phyloP scores from a whole-genome alignment of 345 rosid genomes.

The Eucalyptus marginata region DNA sequence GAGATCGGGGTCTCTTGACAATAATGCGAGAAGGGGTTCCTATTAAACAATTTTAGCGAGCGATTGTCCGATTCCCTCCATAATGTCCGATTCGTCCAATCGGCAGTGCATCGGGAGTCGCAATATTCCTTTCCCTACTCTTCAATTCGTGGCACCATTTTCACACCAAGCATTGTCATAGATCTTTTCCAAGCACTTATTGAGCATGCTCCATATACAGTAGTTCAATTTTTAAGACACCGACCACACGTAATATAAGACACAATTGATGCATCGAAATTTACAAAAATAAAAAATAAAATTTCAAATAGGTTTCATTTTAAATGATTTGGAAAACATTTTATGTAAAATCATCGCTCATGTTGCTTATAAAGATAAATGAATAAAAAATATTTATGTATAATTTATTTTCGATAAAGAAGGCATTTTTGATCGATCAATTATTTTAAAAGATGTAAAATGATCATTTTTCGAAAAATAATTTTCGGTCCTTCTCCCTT shows the following conservation, averaged over 20 bases:
- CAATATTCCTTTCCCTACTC: background rate
- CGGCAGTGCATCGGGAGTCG: background rate
- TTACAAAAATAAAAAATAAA: background rate
- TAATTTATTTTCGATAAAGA: no score
- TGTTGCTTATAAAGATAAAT: no score
- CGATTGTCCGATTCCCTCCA: background rate
- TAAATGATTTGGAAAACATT: no score
- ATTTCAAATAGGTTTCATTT: no score
- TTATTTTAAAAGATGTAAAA: no score
- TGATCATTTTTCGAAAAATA: no score
- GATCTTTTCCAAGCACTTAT: background rate
- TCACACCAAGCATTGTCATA: background rate
- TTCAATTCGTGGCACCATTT: background rate
- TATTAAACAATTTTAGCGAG: background rate
- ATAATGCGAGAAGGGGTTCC: background rate
- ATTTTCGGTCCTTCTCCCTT: no score
- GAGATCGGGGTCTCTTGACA: background rate
- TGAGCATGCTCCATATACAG: background rate
- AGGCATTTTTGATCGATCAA: no score
- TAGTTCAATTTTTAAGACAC: background rate
- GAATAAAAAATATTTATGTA: no score
- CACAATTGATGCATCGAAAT: background rate
- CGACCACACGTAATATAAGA: background rate
- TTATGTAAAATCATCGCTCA: accelerated
- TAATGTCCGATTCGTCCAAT: background rate